Evolutionary conservation across 2,329 filamentous ascomycete species (phyloP).

Genomic region (Sporothrix pseudoabietina): DNA sequence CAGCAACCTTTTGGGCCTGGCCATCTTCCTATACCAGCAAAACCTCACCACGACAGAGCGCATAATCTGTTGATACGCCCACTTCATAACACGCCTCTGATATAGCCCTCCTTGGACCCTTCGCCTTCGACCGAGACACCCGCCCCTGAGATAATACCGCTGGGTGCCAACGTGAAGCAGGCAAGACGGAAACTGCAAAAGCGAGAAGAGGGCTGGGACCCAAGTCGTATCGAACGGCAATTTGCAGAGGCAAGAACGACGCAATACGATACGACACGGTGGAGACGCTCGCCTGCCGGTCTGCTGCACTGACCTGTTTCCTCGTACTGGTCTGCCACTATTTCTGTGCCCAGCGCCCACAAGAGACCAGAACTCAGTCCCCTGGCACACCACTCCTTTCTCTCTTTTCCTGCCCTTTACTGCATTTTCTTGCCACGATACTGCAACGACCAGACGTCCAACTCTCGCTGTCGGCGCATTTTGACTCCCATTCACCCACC

Average conservation of each 20-base stretch:
- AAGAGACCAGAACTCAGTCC: not conserved
- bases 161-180: conserved; percentile 7
- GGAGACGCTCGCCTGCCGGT: not conserved
- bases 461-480: conserved; percentile 2
- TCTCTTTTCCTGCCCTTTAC: not conserved
- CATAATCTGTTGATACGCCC: conserved; percentile 10
- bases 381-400: not conserved
- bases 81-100: conserved; percentile 19
- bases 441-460: not conserved
- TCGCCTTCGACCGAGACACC: not conserved
- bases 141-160: conserved; percentile 20
- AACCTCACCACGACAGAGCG: conserved; percentile 14
- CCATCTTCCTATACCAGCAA: not conserved
- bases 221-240: conserved; percentile 21
- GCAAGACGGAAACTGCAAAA: conserved; percentile 11
- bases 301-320: conserved; percentile 14
- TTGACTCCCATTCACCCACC: conserved; percentile 23
- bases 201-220: not conserved
- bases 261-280: conserved; percentile 13
- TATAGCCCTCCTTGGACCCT: conserved; percentile 20
- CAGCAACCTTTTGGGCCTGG: not conserved
- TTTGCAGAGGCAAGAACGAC: conserved; percentile 17
- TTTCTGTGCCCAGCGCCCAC: conserved; percentile 15
- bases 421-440: no score
- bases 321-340: conserved; percentile 2